A percentile compares a stretch with the other conserved stretches of the same genome.
These are phyloP conservation scores for Exophiala sideris DNA, from an alignment of 2,329 filamentous ascomycete species.

Conservation along the genomic window DNA sequence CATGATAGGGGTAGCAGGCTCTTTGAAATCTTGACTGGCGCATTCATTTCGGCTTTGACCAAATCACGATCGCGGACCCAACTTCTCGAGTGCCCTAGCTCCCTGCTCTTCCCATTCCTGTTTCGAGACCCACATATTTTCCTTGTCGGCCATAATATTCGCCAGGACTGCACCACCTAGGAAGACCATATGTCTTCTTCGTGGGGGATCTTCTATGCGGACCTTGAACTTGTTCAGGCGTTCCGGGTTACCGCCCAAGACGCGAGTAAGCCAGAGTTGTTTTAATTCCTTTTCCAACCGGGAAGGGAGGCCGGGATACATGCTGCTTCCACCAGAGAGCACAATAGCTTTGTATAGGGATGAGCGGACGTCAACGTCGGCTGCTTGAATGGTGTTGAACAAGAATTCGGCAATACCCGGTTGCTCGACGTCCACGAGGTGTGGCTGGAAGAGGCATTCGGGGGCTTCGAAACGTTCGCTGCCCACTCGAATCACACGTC, in stretches of 20 bases:
- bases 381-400: constrained; percentile 97
- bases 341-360: constrained; percentile 97
- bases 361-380: constrained; percentile 90
- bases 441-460: constrained; percentile 97
- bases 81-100: constrained; percentile 77
- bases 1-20: no score
- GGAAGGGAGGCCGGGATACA: constrained; percentile 95
- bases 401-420: constrained; percentile 94
- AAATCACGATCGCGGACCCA: constrained; percentile 69
- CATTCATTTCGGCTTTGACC: no score
- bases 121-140: constrained; percentile 98
- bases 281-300: constrained; percentile 97
- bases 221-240: constrained; percentile 98
- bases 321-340: constrained; percentile 92
- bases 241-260: constrained; percentile 87
- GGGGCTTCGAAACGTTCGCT: constrained; percentile 97
- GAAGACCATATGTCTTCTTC: constrained; percentile 99
- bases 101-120: constrained; percentile 96
- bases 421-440: constrained; percentile 95
- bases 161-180: constrained; percentile 92
- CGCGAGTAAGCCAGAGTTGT: constrained; percentile 93
- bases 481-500: constrained; percentile 90
- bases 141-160: constrained; percentile 98
- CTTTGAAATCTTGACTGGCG: no score
- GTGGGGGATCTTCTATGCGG: constrained; percentile 93